These are phyloP conservation scores for Melastoma malabathricum DNA, from an alignment of 345 rosid genomes.

Conservation along the genomic window DNA sequence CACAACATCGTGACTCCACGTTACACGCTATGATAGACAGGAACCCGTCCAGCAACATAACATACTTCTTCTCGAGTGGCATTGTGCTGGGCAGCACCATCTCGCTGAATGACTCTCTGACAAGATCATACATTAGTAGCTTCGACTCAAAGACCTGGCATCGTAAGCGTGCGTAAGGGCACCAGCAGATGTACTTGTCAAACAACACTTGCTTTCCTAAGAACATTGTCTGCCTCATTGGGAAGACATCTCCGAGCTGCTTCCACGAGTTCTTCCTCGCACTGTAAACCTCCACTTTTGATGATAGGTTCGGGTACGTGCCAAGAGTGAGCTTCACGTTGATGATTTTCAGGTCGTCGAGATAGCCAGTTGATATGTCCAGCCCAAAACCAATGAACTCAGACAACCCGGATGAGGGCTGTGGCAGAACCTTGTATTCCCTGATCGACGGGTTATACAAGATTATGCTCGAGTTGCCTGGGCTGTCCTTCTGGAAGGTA, in stretches of 20 bases:
- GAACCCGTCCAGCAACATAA: background rate
- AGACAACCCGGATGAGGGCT: background rate
- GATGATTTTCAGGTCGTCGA: constrained; percentile 1
- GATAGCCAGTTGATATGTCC: background rate
- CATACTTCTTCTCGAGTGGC: background rate
- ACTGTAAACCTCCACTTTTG: background rate
- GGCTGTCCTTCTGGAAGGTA: too few species aligned
- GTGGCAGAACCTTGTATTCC: background rate
- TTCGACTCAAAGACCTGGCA: background rate
- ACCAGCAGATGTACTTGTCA: background rate
- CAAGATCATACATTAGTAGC: background rate
- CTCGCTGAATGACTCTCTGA: background rate
- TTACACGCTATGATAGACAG: background rate
- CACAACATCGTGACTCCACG: background rate
- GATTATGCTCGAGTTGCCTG: background rate
- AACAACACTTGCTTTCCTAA: background rate
- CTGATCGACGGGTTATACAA: background rate
- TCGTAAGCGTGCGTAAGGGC: background rate
- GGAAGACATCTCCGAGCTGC: background rate
- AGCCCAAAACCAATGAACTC: background rate
- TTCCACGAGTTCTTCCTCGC: background rate
- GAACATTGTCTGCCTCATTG: background rate
- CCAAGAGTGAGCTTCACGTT: background rate
- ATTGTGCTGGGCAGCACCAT: background rate
- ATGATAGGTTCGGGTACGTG: background rate